Conservation (phyloP, 139 green algal species). For the Chlorella sp. region DNA sequence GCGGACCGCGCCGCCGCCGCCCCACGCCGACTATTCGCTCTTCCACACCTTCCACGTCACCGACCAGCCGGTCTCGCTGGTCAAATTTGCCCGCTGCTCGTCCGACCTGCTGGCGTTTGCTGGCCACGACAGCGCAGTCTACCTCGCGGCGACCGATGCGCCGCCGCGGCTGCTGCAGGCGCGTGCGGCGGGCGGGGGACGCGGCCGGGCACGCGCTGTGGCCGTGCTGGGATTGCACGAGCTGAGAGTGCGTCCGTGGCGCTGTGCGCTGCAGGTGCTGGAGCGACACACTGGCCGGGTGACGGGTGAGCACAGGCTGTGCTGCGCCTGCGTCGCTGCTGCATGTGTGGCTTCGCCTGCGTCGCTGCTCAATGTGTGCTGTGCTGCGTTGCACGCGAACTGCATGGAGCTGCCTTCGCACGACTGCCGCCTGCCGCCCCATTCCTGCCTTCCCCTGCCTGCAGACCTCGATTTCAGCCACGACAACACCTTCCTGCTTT, state of each 20-base stretch:
- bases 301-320: too few species aligned
- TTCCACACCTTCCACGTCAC: background rate
- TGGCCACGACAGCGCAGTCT: background rate
- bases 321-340: too few species aligned
- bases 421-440: too few species aligned
- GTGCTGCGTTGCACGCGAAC: too few species aligned
- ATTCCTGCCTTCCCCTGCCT: too few species aligned
- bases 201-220: background rate
- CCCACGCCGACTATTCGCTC: background rate
- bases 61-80: background rate
- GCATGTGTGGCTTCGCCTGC: too few species aligned
- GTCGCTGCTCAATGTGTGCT: too few species aligned
- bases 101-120: constrained; percentile 16
- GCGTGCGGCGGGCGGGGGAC: background rate
- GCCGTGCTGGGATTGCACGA: background rate
- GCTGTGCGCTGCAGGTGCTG: background rate
- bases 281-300: background rate
- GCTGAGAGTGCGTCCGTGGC: background rate
- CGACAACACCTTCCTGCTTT: constrained; percentile 3
- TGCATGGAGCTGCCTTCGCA: too few species aligned
- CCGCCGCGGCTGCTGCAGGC: constrained; percentile 20
- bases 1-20: background rate
- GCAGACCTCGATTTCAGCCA: constrained; percentile 18
- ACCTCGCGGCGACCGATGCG: background rate
- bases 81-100: constrained; percentile 15